These are phyloP conservation scores for Tremella mesenterica DNA, from an alignment of 768 basidiomycete genomes.

Conservation along the genomic window DNA sequence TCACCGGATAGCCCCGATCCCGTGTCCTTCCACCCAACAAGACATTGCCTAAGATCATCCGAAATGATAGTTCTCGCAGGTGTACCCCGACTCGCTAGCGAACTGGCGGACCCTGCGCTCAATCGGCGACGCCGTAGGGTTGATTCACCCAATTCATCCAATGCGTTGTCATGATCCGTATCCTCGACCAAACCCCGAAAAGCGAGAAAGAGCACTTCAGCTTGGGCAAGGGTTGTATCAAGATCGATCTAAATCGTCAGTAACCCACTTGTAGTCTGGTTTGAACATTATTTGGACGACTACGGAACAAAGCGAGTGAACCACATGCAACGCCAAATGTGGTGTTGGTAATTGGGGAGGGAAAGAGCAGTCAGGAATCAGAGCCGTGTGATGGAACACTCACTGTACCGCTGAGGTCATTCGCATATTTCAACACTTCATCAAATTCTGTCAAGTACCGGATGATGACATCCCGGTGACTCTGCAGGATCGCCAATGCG, in stretches of 20 bases:
- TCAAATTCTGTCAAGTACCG: slow-evolving; percentile 72
- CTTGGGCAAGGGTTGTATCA: slow-evolving; percentile 89
- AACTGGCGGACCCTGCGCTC: background rate
- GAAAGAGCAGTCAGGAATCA: too few species aligned
- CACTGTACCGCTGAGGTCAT: slow-evolving; percentile 37
- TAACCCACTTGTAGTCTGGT: too few species aligned
- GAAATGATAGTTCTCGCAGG: background rate
- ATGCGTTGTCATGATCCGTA: slow-evolving; percentile 52
- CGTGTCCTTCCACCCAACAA: background rate
- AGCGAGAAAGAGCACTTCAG: slow-evolving; percentile 90
- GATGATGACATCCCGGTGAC: slow-evolving; percentile 87
- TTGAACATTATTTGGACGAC: too few species aligned
- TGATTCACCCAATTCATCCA: background rate
- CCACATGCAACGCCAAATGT: too few species aligned
- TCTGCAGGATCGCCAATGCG: slow-evolving; percentile 86
- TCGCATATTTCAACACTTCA: slow-evolving; percentile 52
- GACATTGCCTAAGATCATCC: background rate
- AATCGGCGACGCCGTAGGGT: background rate
- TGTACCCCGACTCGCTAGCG: background rate
- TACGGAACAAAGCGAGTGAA: too few species aligned
- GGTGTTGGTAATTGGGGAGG: too few species aligned
- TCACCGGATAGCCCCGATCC: too few species aligned
- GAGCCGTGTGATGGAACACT: slow-evolving; percentile 15
- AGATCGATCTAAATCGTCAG: slow-evolving; percentile 60
- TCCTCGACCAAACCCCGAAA: slow-evolving; percentile 82